Evolutionary conservation across 257 asterid genomes (phyloP), one percentile per base, ranked within the genome.

Genomic region (Nicotiana otophora): DNA sequence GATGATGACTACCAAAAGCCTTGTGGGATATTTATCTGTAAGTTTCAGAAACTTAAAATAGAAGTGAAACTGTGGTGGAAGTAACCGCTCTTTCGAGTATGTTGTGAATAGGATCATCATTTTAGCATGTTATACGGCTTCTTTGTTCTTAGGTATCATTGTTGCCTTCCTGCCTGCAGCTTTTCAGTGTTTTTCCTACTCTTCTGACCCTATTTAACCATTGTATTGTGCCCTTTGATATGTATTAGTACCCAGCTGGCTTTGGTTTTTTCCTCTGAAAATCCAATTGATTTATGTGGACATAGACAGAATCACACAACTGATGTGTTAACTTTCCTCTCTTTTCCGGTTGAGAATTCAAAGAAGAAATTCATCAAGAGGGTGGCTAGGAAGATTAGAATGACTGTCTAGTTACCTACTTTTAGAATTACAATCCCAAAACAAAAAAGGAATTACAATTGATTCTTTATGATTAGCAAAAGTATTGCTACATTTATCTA

Each of bases 1-100:
- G 93, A 90, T 86, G 84, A 92, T 89, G 93, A 90, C 83, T 96
- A 92, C 91, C 93, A 87, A 91, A 92, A 91, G 86, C 97, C 98
- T 16, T 87, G 89, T 80, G 99, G 99, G 68, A 70, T 81, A 78
- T 96, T 93, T 86, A 87, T 87, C 79, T 86, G 99, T 96, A 94
- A 92, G 98, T 79, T 84, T 65, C 82, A 82, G 81, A 65, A 82
- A 85, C 84, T 77, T 61, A 79, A 33, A 65, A 58, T 75, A 17
- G 23, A 19, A 46, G 31, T 42, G 26, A 81, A 39, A 6, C 33
- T 7, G n/a, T 34, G 61, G 66, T 23, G 2, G 31, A 7, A 78
- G 7, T 66, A 33, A 30, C 39, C 83, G 62, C 34, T 23, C 57
- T 46, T 72, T 46, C 48, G 15, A 33, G 26, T 33, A 46, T 9